Base-by-base conservation (phyloP, 1,139 yeast genomes). In the Meyerozyma sp. region DNA sequence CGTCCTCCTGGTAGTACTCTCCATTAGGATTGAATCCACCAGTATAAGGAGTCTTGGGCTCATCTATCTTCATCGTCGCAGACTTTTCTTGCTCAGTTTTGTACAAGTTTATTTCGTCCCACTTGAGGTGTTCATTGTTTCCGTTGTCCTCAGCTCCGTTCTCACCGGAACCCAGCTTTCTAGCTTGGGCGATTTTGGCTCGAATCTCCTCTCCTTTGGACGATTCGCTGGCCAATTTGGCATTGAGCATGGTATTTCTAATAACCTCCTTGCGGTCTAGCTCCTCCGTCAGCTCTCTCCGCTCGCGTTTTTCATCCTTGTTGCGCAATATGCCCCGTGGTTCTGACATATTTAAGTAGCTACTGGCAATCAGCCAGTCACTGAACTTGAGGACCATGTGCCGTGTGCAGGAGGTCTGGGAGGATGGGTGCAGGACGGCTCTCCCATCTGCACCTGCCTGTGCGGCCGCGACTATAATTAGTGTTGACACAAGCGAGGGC, bases 21-120 rank as follows among this genome's bases (percentile, higher is more conserved):
- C 82, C 78, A 46, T 80, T 77, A 3, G 94, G 95, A 54, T 88
- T 86, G 38, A 88, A 86, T 0, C 97, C 95, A 18, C 95, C 96
- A 59, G 88, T 95, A 59, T 86, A 93, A 3, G 98, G 98, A 2
- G 98, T 93, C 70, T 93, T 93, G 32, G 98, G 98, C 63, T 93
- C 98, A 55, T 89, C 95, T 42, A 93, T 90, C 62, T 81, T 79
- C 91, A 84, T 84, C 37, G 88, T 83, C 29, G 91, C 79, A 27
- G 76, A 66, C 59, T 84, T 81, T 53, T 82, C 88, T 56, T 77
- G 83, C 58, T 85, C 93, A 16, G 84, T 75, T 46, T 79, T 65
- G 53, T 81, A 72, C 47, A 85, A 65, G 53, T 84, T 84, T 44
- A 81, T 68, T 56, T 85, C 93, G 59, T 85, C 91, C 91, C 93